A percentile compares a stretch with the other conserved stretches of the same genome.
Conservation (phyloP, 73 alveolate species). For the Uronychia binucleata region DNA sequence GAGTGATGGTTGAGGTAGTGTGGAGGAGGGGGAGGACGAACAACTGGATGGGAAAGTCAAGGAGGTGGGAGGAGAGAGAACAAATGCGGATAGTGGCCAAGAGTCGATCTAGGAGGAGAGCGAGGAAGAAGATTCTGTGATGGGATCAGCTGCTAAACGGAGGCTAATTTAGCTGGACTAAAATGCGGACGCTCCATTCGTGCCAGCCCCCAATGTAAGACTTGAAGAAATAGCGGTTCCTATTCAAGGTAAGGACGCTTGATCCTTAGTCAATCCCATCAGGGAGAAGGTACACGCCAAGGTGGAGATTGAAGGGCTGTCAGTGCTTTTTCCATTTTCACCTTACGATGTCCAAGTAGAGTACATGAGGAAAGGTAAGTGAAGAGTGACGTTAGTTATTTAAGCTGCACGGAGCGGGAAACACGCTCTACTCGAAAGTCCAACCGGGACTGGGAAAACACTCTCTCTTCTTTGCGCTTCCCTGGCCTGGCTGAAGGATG, state of each 20-base stretch:
- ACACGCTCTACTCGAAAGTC: slow-evolving; percentile 89
- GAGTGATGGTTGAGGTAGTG: no score
- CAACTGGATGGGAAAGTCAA: slow-evolving; percentile 4
- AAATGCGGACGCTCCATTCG: not conserved
- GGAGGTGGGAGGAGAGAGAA: not conserved
- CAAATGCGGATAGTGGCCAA: not conserved
- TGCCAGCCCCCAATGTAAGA: not conserved
- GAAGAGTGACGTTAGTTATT: slow-evolving; percentile 5
- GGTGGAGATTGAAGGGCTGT: not conserved
- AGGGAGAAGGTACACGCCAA: not conserved
- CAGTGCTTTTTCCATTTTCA: slow-evolving; percentile 39
- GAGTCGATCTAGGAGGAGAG: not conserved
- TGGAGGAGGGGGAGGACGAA: not conserved
- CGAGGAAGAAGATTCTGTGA: not conserved
- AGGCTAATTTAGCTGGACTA: no score
- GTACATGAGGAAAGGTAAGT: slow-evolving; percentile 72
- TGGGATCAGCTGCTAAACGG: no score
- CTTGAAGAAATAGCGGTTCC: slow-evolving; percentile 20
- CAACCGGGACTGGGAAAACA: slow-evolving; percentile 98
- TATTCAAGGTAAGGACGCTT: not conserved
- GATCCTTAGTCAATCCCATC: not conserved
- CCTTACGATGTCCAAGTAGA: slow-evolving; percentile 76
- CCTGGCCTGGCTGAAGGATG: slow-evolving; percentile 78
- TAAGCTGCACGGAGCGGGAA: slow-evolving; percentile 67
- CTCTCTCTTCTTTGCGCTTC: slow-evolving; percentile 72